Evolutionary conservation across 352 stramenopile species (phyloP).

Genomic region (Phytophthora aleatoria): DNA sequence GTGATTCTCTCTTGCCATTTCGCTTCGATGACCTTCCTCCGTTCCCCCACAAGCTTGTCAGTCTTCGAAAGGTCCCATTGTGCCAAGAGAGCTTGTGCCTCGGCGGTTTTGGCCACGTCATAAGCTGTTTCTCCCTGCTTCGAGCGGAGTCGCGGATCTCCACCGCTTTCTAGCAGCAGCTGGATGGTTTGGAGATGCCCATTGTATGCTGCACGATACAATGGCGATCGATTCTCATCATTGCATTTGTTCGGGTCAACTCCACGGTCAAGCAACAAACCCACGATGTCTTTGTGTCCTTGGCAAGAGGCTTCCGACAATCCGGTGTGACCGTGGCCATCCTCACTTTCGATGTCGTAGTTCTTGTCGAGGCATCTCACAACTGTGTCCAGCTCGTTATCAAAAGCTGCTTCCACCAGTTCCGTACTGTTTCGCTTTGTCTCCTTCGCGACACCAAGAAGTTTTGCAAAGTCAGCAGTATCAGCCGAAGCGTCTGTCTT

Average conservation of each 20-base stretch:
- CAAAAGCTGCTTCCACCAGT: constrained; percentile 90
- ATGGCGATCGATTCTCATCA: constrained; percentile 77
- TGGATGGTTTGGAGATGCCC: constrained; percentile 72
- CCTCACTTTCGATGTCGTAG: constrained; percentile 86
- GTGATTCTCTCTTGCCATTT: constrained; percentile 88
- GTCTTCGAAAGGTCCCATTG: constrained; percentile 80
- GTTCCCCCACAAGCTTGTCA: constrained; percentile 64
- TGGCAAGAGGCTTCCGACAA: constrained; percentile 89
- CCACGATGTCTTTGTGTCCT: constrained; percentile 71
- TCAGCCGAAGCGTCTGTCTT: background rate
- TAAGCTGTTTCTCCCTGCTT: constrained; percentile 85
- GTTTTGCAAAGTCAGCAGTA: constrained; percentile 42
- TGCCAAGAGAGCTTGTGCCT: constrained; percentile 60
- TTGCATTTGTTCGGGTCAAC: constrained; percentile 89
- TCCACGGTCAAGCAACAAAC: constrained; percentile 71
- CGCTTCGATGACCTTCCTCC: constrained; percentile 66
- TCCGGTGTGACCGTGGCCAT: constrained; percentile 86
- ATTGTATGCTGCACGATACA: constrained; percentile 90
- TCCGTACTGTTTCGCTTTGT: constrained; percentile 77
- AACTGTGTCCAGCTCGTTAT: constrained; percentile 81
- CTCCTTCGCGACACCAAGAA: constrained; percentile 62
- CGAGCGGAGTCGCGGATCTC: constrained; percentile 68
- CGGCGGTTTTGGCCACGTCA: constrained; percentile 84
- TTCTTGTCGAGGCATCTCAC: constrained; percentile 81
- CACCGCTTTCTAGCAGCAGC: constrained; percentile 73